phyloP scores from a whole-genome alignment of 768 basidiomycete genomes.

The Agaricus blazei region DNA sequence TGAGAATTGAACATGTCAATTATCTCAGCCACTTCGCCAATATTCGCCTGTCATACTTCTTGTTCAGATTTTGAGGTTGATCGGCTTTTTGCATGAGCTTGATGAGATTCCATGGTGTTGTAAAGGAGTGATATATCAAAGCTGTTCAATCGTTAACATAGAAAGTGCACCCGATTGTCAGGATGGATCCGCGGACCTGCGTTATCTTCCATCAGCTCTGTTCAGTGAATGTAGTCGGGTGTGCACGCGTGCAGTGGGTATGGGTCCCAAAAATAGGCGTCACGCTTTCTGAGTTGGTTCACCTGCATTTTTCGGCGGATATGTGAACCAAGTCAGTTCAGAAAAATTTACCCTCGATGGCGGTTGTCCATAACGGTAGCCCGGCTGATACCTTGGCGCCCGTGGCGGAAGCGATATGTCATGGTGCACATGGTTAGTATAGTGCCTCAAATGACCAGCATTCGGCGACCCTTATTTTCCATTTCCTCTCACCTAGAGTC shows the following conservation, averaged over 20 bases:
- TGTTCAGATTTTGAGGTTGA: not conserved
- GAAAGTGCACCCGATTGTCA: not conserved
- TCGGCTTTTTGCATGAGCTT: not conserved
- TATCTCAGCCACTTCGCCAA: not conserved
- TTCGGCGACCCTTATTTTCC: not conserved
- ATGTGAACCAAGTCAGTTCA: conserved; percentile 7
- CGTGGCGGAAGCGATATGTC: not conserved
- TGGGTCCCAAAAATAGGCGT: conserved; percentile 9
- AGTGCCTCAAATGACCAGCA: not conserved
- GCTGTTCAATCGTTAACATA: not conserved
- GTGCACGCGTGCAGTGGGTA: not conserved
- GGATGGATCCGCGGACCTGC: conserved; percentile 11
- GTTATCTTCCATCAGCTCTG: conserved; percentile 11
- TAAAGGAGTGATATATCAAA: not conserved
- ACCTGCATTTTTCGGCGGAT: not conserved
- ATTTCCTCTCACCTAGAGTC: not conserved
- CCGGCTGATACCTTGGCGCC: not conserved
- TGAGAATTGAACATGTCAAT: not conserved
- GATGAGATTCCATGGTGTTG: not conserved
- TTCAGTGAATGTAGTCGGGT: conserved; percentile 6
- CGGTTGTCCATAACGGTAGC: not conserved
- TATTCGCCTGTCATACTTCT: not conserved
- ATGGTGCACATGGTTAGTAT: not conserved
- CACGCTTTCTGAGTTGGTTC: conserved; percentile 5
- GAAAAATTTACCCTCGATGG: not conserved